A percentile compares a stretch with the other conserved stretches of the same genome.
Evolutionary conservation across 208 protist species (phyloP).

Genomic region (Trypanosoma grayi): DNA sequence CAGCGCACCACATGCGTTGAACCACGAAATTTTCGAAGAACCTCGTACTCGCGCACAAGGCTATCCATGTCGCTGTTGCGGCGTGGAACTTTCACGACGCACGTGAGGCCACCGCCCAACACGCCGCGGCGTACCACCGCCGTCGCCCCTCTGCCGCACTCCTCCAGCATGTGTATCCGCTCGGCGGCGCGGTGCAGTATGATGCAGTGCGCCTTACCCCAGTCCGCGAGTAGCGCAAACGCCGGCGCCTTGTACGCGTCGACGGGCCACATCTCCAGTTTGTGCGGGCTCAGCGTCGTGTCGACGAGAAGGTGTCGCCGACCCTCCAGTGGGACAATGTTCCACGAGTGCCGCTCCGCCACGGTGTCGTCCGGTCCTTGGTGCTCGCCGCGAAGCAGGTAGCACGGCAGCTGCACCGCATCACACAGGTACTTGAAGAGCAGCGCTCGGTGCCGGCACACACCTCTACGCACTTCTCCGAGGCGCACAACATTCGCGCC

Average conservation of each 20-base stretch:
- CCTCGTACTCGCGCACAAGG: slow-evolving; percentile 14
- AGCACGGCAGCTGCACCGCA: slow-evolving; percentile 19
- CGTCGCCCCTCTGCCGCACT: slow-evolving; percentile 23
- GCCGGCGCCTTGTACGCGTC: slow-evolving; percentile 4
- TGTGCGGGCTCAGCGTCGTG: slow-evolving; percentile 17
- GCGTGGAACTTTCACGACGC: slow-evolving; percentile 22
- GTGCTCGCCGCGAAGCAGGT: slow-evolving; percentile 21
- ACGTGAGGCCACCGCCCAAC: slow-evolving; percentile 17
- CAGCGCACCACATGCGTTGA: slow-evolving; percentile 13
- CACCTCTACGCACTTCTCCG: slow-evolving; percentile 12
- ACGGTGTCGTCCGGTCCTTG: not conserved
- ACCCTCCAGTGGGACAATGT: slow-evolving; percentile 18
- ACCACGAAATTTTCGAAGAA: not conserved
- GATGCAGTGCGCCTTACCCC: slow-evolving; percentile 6
- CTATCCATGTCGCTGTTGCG: not conserved
- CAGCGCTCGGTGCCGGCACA: slow-evolving; percentile 26
- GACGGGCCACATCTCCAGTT: slow-evolving; percentile 15
- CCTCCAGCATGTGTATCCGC: slow-evolving; percentile 13
- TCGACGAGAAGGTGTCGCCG: slow-evolving; percentile 18
- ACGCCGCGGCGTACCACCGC: slow-evolving; percentile 19
- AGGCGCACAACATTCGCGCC: slow-evolving; percentile 15
- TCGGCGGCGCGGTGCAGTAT: not conserved
- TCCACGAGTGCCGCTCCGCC: slow-evolving; percentile 27
- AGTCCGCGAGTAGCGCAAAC: not conserved
- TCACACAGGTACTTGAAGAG: slow-evolving; percentile 28